Base-by-base conservation (phyloP, 139 green algal genomes). In the Coccomyxa sp. region DNA sequence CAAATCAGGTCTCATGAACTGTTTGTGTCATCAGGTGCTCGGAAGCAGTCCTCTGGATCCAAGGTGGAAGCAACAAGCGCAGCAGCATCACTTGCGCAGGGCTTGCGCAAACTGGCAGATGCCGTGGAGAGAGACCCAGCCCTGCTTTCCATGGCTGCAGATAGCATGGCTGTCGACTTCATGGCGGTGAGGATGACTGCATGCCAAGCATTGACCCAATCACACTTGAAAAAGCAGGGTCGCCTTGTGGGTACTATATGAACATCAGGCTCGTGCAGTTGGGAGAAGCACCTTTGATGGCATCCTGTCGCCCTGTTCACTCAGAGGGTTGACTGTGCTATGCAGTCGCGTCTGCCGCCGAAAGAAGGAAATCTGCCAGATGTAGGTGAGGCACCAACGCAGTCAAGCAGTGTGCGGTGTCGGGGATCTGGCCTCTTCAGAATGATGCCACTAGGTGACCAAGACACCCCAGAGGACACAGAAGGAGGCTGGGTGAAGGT, bases 101-200 rank as follows among this genome's bases (percentile, higher is more conserved):
- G 38, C 38, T 51, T 51, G 38, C 38, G 38, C 3, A 51, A 7
- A 51, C 7, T 51, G 38, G 38, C 38, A 51, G 38, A 51, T 7
- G 38, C 38, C 38, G 38, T 51, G 38, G 38, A 51, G 38, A 11
- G 38, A 11, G 38, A 74, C 21, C 66, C 66, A 74, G 66, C 66
- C 16, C 27, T 85, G 63, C 76, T 88, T 75, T 25, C n/a, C n/a
- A 45, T 81, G 3, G 79, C 83, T 31, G 83, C 45, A 0, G 83
- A 87, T 59, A 74, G 78, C 31, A 84, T 87, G 83, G 74, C 83
- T 9, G 79, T 16, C 0, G 79, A 75, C 51, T 82, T 75, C 79
- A 75, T 82, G 38, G 51, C 23, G 23, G 58, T 84, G 83, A 66
- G 80, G 79, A 78, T 58, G 13, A 14, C 79, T 23, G 45, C 0